phyloP scores from a whole-genome alignment of 2,329 filamentous ascomycete genomes.

The Camillea tinctor region DNA sequence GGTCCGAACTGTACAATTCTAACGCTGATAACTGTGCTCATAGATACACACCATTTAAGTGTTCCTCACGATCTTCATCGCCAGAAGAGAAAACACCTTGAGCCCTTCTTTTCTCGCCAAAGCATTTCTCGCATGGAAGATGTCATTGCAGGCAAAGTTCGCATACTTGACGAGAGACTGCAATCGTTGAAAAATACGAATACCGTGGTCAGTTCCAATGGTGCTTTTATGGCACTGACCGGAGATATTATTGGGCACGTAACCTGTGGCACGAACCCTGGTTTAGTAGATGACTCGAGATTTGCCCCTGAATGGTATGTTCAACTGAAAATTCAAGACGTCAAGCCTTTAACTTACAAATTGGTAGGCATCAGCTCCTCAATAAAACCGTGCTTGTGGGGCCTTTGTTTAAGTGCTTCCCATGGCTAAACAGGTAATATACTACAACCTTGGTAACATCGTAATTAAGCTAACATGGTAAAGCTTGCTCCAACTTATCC shows the following conservation, averaged over 20 bases:
- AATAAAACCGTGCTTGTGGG: background rate
- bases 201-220: conserved; percentile 1
- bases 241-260: conserved; percentile 6
- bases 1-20: background rate
- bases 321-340: background rate
- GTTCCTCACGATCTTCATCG: conserved; percentile 9
- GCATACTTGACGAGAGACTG: conserved; percentile 1
- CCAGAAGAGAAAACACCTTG: conserved; percentile 4
- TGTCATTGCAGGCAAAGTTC: conserved; percentile 1
- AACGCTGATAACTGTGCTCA: background rate
- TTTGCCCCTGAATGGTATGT: conserved; percentile 8
- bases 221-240: conserved; percentile 3
- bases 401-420: conserved; percentile 1
- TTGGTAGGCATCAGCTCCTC: conserved; percentile 1
- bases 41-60: conserved; percentile 2
- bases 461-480: background rate
- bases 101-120: conserved; percentile 10
- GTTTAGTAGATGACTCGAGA: background rate
- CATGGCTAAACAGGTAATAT: conserved; percentile 3
- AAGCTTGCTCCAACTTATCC: conserved; percentile 1
- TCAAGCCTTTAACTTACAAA: background rate
- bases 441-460: background rate
- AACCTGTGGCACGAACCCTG: conserved; percentile 4
- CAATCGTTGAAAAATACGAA: background rate
- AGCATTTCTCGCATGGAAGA: conserved; percentile 1